These are phyloP conservation scores for Termitomyces sp. DNA, from an alignment of 768 basidiomycete genomes.

Conservation along the genomic window DNA sequence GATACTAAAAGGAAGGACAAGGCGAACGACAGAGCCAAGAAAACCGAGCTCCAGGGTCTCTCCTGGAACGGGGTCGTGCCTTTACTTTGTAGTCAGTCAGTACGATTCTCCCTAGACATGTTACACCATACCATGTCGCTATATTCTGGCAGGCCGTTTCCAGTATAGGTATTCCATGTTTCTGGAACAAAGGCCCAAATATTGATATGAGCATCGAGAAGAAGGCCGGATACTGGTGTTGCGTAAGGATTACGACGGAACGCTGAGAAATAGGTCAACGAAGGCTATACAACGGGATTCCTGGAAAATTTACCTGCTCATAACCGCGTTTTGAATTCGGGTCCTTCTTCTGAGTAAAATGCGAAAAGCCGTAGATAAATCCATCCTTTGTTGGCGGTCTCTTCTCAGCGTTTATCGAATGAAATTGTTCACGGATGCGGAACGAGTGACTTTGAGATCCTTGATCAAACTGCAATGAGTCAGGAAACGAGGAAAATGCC, in stretches of 20 bases:
- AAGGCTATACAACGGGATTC: conserved; percentile 4
- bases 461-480: conserved; percentile 82
- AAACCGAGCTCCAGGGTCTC: conserved; percentile 77
- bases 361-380: conserved; percentile 74
- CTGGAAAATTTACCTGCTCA: conserved; percentile 53
- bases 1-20: conserved; percentile 64
- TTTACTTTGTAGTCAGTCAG: conserved; percentile 49
- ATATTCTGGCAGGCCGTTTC: conserved; percentile 87
- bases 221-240: conserved; percentile 78
- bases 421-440: conserved; percentile 62
- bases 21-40: conserved; percentile 71
- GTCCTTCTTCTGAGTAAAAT: conserved; percentile 74
- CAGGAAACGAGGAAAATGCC: conserved; percentile 91
- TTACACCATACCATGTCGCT: conserved; percentile 67
- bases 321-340: conserved; percentile 72
- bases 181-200: conserved; percentile 73
- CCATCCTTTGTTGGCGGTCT: conserved; percentile 51
- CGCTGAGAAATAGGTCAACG: conserved; percentile 39
- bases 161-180: conserved; percentile 76
- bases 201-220: conserved; percentile 67
- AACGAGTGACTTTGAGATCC: conserved; percentile 86
- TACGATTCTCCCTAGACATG: conserved; percentile 6
- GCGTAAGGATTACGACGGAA: conserved; percentile 79
- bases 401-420: conserved; percentile 24
- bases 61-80: conserved; percentile 76